Conservation (phyloP, 805 yeast genomes). For the Saturnispora diversa region DNA sequence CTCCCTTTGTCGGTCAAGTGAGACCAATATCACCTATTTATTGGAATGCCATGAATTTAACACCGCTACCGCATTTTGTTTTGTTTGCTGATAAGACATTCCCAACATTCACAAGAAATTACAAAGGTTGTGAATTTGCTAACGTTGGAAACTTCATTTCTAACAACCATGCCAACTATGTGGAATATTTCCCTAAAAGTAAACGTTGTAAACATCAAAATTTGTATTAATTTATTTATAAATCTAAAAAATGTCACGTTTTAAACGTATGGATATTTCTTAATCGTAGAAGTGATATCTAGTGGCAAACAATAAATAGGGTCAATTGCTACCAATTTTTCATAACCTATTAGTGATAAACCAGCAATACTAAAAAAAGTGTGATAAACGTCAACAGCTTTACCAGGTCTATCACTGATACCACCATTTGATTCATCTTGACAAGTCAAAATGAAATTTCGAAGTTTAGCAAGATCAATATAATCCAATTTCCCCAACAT, state of each 20-base stretch:
- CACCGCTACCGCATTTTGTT: constrained; percentile 67
- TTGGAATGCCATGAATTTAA: constrained; percentile 59
- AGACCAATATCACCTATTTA: constrained; percentile 63
- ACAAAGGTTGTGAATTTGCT: constrained; percentile 72
- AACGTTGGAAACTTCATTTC: constrained; percentile 55
- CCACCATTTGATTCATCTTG: constrained; percentile 84
- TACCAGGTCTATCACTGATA: constrained; percentile 83
- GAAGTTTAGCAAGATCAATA: constrained; percentile 62
- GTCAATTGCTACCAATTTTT: constrained; percentile 55
- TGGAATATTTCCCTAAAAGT: constrained; percentile 62
- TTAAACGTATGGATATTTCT: constrained; percentile 23
- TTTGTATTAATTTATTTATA: constrained; percentile 21
- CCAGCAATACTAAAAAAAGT: constrained; percentile 90
- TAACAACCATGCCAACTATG: constrained; percentile 48
- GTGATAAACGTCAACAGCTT: constrained; percentile 89
- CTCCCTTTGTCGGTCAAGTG: constrained; percentile 60
- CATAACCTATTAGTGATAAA: constrained; percentile 62
- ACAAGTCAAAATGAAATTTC: constrained; percentile 59
- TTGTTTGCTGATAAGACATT: constrained; percentile 65
- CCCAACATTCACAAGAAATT: constrained; percentile 64
- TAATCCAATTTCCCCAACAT: constrained; percentile 62
- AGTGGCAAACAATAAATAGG: constrained; percentile 83
- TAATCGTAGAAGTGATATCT: constrained; percentile 31
- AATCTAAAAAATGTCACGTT: background rate
- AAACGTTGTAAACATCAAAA: constrained; percentile 45